Percentiles rank a stretch among this genome's conserved stretches.
Evolutionary conservation across 2,329 filamentous ascomycete species (phyloP).

Genomic region (Thelonectria olida): DNA sequence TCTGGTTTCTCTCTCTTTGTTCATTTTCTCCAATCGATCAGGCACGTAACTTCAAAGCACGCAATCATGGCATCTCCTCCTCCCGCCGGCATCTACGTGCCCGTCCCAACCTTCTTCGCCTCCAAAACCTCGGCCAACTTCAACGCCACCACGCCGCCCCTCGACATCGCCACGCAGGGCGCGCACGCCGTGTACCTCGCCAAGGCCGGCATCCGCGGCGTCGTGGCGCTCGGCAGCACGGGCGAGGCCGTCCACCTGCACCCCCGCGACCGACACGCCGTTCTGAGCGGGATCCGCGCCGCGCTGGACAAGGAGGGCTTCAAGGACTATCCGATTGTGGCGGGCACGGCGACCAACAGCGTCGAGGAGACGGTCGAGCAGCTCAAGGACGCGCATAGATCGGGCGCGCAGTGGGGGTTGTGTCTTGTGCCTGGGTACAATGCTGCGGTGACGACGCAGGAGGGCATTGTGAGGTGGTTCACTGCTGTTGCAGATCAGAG

Average conservation of each 20-base stretch:
- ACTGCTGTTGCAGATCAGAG: conserved; percentile 65
- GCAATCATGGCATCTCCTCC: conserved; percentile 47
- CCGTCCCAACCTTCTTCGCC: conserved; percentile 72
- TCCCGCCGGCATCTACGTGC: conserved; percentile 66
- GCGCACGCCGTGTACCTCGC: conserved; percentile 69
- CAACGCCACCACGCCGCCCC: conserved; percentile 55
- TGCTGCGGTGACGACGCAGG: conserved; percentile 61
- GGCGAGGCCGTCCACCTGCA: conserved; percentile 72
- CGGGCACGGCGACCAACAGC: conserved; percentile 68
- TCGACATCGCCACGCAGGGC: conserved; percentile 67
- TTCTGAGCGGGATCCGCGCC: conserved; percentile 64
- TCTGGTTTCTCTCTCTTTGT: background rate
- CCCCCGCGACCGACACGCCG: conserved; percentile 62
- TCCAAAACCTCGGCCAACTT: conserved; percentile 52
- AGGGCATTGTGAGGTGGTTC: conserved; percentile 67
- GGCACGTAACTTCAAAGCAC: background rate
- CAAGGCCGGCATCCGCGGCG: conserved; percentile 65
- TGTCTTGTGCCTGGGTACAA: conserved; percentile 70
- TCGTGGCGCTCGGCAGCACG: conserved; percentile 71
- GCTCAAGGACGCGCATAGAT: conserved; percentile 63
- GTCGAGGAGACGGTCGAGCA: conserved; percentile 69
- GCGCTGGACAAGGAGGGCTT: conserved; percentile 65
- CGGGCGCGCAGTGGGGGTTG: conserved; percentile 68
- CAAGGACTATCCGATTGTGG: conserved; percentile 67
- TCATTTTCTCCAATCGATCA: background rate